Evolutionary conservation across 805 yeast genomes (phyloP).

Genomic region (Yarrowia alimentaria): DNA sequence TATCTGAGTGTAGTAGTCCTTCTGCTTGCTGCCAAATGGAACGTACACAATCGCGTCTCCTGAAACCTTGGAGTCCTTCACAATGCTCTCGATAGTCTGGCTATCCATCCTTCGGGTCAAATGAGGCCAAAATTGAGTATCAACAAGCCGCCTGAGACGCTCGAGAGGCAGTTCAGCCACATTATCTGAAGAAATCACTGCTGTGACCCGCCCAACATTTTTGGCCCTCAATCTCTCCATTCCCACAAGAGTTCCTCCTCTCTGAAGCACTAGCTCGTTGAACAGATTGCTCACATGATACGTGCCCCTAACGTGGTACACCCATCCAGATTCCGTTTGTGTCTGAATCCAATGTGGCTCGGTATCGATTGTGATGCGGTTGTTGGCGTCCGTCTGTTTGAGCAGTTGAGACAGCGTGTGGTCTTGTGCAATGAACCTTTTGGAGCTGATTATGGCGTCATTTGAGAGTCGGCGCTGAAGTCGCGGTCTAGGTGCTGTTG

Average conservation of each 20-base stretch:
- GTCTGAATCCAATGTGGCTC: slow-evolving; percentile 73
- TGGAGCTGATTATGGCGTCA: too few relatives aligned
- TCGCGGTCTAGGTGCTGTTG: neutral
- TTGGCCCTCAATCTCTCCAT: neutral
- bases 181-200: neutral
- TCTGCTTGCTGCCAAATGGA: slow-evolving; percentile 72
- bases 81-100: slow-evolving; percentile 62
- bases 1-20: slow-evolving; percentile 57
- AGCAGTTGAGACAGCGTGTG: slow-evolving; percentile 44
- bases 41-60: slow-evolving; percentile 75
- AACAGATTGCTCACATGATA: slow-evolving; percentile 82
- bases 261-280: slow-evolving; percentile 73
- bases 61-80: slow-evolving; percentile 72
- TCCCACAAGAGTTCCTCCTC: slow-evolving; percentile 66
- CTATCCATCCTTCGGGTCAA: slow-evolving; percentile 70
- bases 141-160: slow-evolving; percentile 68
- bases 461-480: too few relatives aligned
- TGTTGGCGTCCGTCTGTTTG: slow-evolving; percentile 77
- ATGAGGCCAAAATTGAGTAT: slow-evolving; percentile 75
- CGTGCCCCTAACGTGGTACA: slow-evolving; percentile 83
- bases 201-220: too few relatives aligned
- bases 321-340: slow-evolving; percentile 77
- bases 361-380: slow-evolving; percentile 82
- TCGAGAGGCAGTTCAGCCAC: slow-evolving; percentile 75
- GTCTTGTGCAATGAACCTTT: neutral